Evolutionary conservation across 345 rosid species (phyloP), one percentile per base, ranked within the genome.

Genomic region (Nephelium lappaceum): DNA sequence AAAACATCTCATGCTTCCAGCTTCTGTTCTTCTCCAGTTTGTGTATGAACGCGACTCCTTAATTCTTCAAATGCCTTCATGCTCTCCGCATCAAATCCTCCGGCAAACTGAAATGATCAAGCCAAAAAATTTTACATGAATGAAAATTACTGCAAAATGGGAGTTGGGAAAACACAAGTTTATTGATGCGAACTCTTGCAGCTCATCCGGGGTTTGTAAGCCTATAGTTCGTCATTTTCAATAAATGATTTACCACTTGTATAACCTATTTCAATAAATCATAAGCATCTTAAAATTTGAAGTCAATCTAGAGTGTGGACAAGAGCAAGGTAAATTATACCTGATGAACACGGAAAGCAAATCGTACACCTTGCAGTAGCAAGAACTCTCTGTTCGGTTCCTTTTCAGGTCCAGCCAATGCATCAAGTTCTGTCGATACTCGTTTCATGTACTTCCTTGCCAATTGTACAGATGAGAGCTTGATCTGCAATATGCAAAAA

Each of bases 371-470:
- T 88, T 96, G 99, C 75, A 96, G 91, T 57, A 93, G 85, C 89
- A 91, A 86, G 83, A 96, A 96, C 81, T 96, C 99, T 86, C 95
- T 90, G 85, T 91, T 91, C 41, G 97, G 97, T 84, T 94, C 97
- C 79, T 94, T 96, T 58, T 96, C 99, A 25, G 94, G 85, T 65
- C 93, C 94, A 24, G 82, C 88, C 81, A 89, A 25, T 69, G 92
- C 86, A 81, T 93, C 99, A 68, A 94, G 97, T 84, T 96, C 99
- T 58, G 86, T 74, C 65, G 97, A 85, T 58, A 94, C 97, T 71
- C 98, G 94, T 85, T 93, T 93, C 99, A 96, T 96, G 83, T 94
- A 96, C 86, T 89, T 94, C 87, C 90, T 93, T 38, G 99, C 99
- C 69, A 96, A 76, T 75, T 96, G 98, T 12, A 94, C 99, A 0